Conservation (phyloP, 768 basidiomycete genomes). For the Tricholoma furcatifolium region DNA sequence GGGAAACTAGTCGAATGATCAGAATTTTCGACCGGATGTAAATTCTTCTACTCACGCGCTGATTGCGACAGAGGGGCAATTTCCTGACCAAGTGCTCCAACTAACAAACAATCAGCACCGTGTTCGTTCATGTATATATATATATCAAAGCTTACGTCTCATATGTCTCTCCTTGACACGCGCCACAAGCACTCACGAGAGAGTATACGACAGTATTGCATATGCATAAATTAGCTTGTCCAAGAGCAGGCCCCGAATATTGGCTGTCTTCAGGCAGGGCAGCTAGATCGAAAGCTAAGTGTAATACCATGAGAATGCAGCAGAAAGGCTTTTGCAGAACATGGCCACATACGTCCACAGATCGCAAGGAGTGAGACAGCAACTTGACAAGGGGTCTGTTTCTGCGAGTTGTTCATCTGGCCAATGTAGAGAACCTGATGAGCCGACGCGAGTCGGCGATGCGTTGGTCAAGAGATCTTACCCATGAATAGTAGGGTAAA, state of each 20-base stretch:
- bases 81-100: constrained; percentile 51
- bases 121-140: constrained; percentile 1
- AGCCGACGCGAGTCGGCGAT: neutral
- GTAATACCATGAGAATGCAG: no score
- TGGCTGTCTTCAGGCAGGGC: constrained; percentile 27
- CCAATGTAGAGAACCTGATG: neutral
- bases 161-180: constrained; percentile 48
- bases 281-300: constrained; percentile 30
- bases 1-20: constrained; percentile 38
- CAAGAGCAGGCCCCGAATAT: constrained; percentile 41
- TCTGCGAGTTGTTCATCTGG: constrained; percentile 43
- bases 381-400: constrained; percentile 46
- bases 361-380: constrained; percentile 41
- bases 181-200: constrained; percentile 54
- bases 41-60: constrained; percentile 19
- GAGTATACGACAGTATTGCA: constrained; percentile 60
- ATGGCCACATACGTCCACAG: constrained; percentile 39
- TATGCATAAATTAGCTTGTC: constrained; percentile 40
- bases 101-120: constrained; percentile 27
- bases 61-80: constrained; percentile 40
- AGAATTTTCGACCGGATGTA: neutral
- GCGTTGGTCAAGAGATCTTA: constrained; percentile 13
- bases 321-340: neutral
- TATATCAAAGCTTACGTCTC: constrained; percentile 29
- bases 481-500: constrained; percentile 41